Conservation (phyloP, 345 rosid genomes). For the Raphanus raphanistrum region DNA sequence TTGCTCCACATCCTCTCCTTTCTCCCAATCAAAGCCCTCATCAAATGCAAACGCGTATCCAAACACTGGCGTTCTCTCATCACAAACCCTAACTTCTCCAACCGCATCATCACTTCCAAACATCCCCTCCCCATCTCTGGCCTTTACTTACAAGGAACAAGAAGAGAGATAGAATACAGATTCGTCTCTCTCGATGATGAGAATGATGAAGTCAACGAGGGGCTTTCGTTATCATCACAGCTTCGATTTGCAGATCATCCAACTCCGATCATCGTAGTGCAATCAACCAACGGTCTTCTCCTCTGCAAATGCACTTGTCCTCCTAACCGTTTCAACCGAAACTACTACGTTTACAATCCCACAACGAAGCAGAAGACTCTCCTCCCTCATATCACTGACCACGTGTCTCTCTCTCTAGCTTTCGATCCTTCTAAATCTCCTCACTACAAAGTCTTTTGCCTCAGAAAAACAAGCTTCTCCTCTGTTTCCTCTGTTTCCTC, state of each 20-base stretch:
- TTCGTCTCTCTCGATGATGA: conserved; percentile 22
- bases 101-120: not conserved
- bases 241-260: conserved; percentile 37
- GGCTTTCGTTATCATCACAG: not conserved
- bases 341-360: conserved; percentile 50
- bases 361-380: conserved; percentile 39
- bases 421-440: conserved; percentile 50
- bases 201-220: not conserved
- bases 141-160: conserved; percentile 5
- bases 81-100: conserved; percentile 32
- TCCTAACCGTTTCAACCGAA: conserved; percentile 21
- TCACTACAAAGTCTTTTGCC: conserved; percentile 45
- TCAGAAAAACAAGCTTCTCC: not conserved
- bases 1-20: conserved; percentile 32
- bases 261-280: conserved; percentile 34
- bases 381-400: conserved; percentile 29
- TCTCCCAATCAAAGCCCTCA: conserved; percentile 26
- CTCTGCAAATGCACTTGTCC: conserved; percentile 40
- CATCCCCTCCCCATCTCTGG: conserved; percentile 22
- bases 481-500: not conserved
- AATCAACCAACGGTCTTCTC: conserved; percentile 57
- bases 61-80: conserved; percentile 45
- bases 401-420: conserved; percentile 36
- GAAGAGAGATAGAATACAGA: not conserved
- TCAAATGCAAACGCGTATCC: conserved; percentile 34